These are phyloP conservation scores for Coemansia aciculifera DNA, from an alignment of 192 early-diverging fungal genomes.

Conservation along the genomic window DNA sequence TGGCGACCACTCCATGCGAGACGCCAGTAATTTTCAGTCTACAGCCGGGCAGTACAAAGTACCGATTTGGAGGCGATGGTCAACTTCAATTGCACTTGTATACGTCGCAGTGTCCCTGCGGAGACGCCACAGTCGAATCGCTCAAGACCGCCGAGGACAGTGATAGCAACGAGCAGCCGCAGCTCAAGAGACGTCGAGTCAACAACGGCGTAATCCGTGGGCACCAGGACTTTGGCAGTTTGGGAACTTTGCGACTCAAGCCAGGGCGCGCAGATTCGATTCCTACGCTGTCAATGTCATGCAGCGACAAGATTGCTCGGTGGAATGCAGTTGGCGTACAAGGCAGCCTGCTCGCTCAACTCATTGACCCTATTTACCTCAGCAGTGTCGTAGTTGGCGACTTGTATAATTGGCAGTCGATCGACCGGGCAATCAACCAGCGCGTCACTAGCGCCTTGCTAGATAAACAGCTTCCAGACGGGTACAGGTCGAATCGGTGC, in stretches of 20 bases:
- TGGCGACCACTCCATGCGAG: neutral
- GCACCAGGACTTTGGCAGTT: conserved; percentile 8
- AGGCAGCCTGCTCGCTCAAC: conserved; percentile 65
- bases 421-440: conserved; percentile 67
- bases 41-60: neutral
- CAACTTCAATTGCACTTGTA: conserved; percentile 30
- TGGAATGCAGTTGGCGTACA: conserved; percentile 84
- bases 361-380: conserved; percentile 72
- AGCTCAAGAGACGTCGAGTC: conserved; percentile 20
- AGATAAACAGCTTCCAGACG: neutral
- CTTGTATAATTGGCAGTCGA: conserved; percentile 59
- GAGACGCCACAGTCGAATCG: conserved; percentile 29
- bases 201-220: conserved; percentile 16
- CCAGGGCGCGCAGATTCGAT: conserved; percentile 52
- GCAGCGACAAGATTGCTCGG: conserved; percentile 87
- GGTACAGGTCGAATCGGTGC: conserved; percentile 22
- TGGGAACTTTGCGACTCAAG: conserved; percentile 30
- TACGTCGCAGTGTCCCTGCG: conserved; percentile 47
- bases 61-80: neutral
- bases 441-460: conserved; percentile 25
- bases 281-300: conserved; percentile 53
- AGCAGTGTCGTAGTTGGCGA: conserved; percentile 67
- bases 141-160: conserved; percentile 1
- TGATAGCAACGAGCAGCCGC: neutral
- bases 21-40: neutral